Evolutionary conservation across 2,329 filamentous ascomycete species (phyloP), one percentile per base, ranked within the genome.

Genomic region (Diaporthe australafricana): DNA sequence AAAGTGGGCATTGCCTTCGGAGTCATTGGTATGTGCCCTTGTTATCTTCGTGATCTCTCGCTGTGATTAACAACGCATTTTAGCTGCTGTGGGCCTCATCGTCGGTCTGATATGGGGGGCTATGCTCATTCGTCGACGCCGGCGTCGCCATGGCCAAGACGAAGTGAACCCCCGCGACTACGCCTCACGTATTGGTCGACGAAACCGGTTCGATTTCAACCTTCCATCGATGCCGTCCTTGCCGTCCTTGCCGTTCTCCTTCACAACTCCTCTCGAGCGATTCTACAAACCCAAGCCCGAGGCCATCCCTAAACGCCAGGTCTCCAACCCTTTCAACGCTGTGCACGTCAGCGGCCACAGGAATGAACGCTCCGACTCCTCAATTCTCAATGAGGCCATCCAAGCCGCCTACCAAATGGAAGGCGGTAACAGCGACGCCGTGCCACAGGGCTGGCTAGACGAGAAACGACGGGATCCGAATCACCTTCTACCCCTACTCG

Each of bases 1-100:
- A 70, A 70, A 62, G 71, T 70, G 5, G 72, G 30, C 30, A 74
- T 74, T 4, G 72, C 70, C 16, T 72, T 74, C 17, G 72, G 70
- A 12, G 55, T 38, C 5, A 30, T 74, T 11, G 72, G 72, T 74
- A 56, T 20, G 70, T 40, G n/a, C 9, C 20, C 8, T 1, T 20
- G 3, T 11, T 2, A 14, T 20, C 30, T 30, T 4, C 3, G 22
- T 3, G 6, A 1, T n/a, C 1, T 2, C 11, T 2, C 11, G 2
- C 2, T 53, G 0, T 32, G 9, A 12, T n/a, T n/a, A 30, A 32
- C 30, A 42, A 30, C 66, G 4, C 25, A 2, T 30, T 56, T 7
- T 22, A 74, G 72, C 56, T 45, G 72, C 50, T n/a, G 25, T 72
- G 2, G 67, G 67, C 5, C 62, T 74, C 9, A 35, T 74, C 7